Evolutionary conservation across 164 flowering plant genomes (phyloP), one percentile per base, ranked within the genome.

Genomic region (Aristolochia californica): DNA sequence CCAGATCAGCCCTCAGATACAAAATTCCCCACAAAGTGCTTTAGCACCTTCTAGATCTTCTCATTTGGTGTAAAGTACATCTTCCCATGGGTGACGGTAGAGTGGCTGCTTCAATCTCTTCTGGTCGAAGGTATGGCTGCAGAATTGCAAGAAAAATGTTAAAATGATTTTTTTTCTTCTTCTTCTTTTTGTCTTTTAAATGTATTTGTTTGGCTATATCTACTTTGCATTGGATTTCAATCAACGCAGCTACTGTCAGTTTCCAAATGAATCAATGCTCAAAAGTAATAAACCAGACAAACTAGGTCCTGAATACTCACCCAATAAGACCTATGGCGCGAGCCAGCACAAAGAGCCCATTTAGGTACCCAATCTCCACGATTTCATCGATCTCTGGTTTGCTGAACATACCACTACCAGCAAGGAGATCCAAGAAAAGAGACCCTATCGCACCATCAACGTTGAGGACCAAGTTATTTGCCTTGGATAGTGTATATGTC

Each of bases 51-150:
- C n/a, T n/a, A n/a, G 25, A 71, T 53, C 43, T 24, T 5, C 16
- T 87, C 74, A 91, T 79, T 91, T 91, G 73, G 98, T 91, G 82
- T 93, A 93, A 52, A 93, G 88, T 55, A 93, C 97, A 74, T 93
- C 97, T 72, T 93, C 98, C 98, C 98, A 89, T 64, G 98, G 98
- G 80, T 93, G 98, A 44, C 98, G 91, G 78, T 93, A 93, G 21
- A 93, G 83, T 2, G 98, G 96, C 78, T 93, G 98, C 75, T 93
- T 93, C 88, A 93, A 71, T 71, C 98, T 87, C 94, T 93, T 89
- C 75, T 93, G 98, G 74, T 93, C 98, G 30, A 93, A 93, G n/a
- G 98, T 89, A 63, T 93, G 97, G 82, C 99, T 93, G 84, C 59
- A 34, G 3, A 66, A 22, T 68, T 63, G 17, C 64, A 52, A 12